These are phyloP conservation scores for Pyrus bretschneideri DNA, from an alignment of 306 rosid genomes.

Conservation along the genomic window DNA sequence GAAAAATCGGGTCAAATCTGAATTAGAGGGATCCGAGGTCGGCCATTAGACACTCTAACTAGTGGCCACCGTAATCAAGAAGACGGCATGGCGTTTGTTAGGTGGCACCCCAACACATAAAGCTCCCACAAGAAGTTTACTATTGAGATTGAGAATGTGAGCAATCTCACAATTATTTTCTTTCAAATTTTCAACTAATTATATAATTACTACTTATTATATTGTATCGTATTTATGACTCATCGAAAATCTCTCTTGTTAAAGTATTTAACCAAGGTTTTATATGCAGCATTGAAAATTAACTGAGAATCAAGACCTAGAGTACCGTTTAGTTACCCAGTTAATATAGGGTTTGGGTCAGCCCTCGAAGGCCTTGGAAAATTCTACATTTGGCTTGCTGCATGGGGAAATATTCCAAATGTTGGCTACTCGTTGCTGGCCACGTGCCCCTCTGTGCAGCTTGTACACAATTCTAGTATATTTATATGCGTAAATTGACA, in stretches of 20 bases:
- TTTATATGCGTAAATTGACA: too few relatives aligned
- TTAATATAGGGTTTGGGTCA: background rate
- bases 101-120: background rate
- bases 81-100: background rate
- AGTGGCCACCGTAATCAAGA: background rate
- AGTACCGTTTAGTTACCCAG: background rate
- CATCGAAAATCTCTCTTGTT: too few relatives aligned
- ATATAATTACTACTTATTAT: too few relatives aligned
- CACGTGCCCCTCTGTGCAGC: slow-evolving; percentile 13
- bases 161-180: too few relatives aligned
- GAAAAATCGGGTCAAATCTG: background rate
- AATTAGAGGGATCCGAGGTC: background rate
- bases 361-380: slow-evolving; percentile 29
- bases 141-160: too few relatives aligned
- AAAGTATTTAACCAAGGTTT: too few relatives aligned
- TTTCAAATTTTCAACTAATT: too few relatives aligned
- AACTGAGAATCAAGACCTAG: background rate
- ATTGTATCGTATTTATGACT: fast-evolving
- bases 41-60: background rate
- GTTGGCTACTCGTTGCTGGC: slow-evolving; percentile 1
- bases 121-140: background rate
- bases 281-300: background rate
- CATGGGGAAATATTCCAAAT: slow-evolving; percentile 8
- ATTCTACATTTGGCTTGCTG: slow-evolving; percentile 18
- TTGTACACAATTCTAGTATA: background rate